These are phyloP conservation scores for Saksenaea vasiformis DNA, from an alignment of 371 early-diverging fungal genomes.

Conservation along the genomic window DNA sequence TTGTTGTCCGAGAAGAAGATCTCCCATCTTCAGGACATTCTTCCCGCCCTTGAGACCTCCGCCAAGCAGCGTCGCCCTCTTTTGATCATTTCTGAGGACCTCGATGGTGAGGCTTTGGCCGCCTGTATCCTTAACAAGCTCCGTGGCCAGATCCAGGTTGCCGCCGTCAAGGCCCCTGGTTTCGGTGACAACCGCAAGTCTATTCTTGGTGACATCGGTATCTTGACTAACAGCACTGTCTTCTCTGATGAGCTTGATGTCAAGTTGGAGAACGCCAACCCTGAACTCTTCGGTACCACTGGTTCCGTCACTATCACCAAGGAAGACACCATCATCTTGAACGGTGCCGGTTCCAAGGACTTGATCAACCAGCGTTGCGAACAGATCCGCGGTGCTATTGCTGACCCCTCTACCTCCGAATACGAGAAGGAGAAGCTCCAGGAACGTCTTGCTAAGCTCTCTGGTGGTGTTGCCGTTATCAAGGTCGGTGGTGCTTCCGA, in stretches of 20 bases:
- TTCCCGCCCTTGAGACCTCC: constrained; percentile 93
- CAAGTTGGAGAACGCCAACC: constrained; percentile 93
- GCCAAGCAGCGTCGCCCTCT: constrained; percentile 96
- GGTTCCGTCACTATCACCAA: constrained; percentile 92
- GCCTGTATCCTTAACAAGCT: constrained; percentile 98
- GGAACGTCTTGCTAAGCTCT: constrained; percentile 97
- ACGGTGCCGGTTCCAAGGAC: constrained; percentile 91
- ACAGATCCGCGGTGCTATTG: constrained; percentile 91
- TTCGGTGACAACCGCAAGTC: constrained; percentile 99
- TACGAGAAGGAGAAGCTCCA: constrained; percentile 98
- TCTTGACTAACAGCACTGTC: constrained; percentile 92
- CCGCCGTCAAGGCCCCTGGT: constrained; percentile 97
- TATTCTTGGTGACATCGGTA: constrained; percentile 94
- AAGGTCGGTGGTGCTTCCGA: constrained; percentile 97
- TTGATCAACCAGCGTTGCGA: constrained; percentile 90
- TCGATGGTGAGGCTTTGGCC: constrained; percentile 98
- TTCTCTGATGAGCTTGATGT: constrained; percentile 95
- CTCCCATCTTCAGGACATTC: constrained; percentile 89
- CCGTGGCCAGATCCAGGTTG: constrained; percentile 95
- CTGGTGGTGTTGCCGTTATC: constrained; percentile 98
- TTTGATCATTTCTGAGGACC: constrained; percentile 95
- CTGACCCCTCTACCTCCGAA: constrained; percentile 79
- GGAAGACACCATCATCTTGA: constrained; percentile 97
- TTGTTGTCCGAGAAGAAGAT: constrained; percentile 97
- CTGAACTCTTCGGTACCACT: constrained; percentile 88